Base-by-base conservation (phyloP, 1,284 basidiomycete species). In the Puccinia brachypodii region DNA sequence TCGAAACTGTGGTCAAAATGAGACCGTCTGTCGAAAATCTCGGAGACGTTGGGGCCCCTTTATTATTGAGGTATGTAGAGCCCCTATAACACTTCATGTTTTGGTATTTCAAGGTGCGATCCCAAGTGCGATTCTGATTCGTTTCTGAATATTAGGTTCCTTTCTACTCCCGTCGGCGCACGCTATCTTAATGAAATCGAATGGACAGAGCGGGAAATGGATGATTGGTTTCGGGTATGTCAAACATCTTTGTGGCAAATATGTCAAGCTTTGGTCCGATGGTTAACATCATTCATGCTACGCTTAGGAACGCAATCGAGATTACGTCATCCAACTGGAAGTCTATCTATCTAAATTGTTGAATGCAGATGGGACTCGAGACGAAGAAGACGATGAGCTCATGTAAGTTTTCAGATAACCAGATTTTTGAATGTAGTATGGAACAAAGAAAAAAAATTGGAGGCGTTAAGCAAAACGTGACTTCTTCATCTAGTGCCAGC, bases 21-120 rank as follows among this genome's bases (percentile, higher is more conserved):
- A 92, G 95, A 83, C 97, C 97, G 0, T 94, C 92, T 0, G 89
- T 98, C 86, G 95, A 98, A 84, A 95, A 99, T 87, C 89, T 99
- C 0, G 96, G 95, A 6, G 94, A 96, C 82, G 90, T 96, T 62
- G 95, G 95, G 0, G 93, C 96, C 85, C 91, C 93, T 1, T 87
- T 99, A 31, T 88, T 98, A 66, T 89, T 96, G 80, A 92, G 95
- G 94, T 95, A 83, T 25, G 7, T 68, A n/a, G 9, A 8, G 16
- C 13, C 19, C 3, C n/a, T n/a, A n/a, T n/a, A 25, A n/a, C 3
- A 31, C 7, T 31, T n/a, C 7, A 19, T n/a, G 36, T 8, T 56
- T 66, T 13, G 42, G 42, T 36, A 22, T 19, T 68, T 25, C 22
- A 42, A 42, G 40, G 3, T 44, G 36, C n/a, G n/a, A n/a, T n/a